Evolutionary conservation across 306 rosid genomes (phyloP).

Genomic region (Cicer cuneatum): DNA sequence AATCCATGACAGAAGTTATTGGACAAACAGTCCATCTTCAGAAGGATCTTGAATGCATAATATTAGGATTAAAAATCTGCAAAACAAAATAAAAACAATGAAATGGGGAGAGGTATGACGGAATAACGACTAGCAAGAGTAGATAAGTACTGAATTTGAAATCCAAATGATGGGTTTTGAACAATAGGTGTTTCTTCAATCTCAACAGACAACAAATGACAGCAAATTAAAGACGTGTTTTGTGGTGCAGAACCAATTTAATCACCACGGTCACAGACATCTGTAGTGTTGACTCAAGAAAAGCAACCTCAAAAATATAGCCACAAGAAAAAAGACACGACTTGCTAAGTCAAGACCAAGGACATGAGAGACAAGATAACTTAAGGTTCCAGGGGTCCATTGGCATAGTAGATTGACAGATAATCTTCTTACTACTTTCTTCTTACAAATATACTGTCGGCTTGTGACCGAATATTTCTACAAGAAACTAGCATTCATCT

Average conservation of each 20-base stretch:
- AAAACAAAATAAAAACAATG: conserved; percentile 36
- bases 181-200: conserved; percentile 15
- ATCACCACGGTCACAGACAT: conserved; percentile 5
- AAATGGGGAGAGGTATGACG: neutral
- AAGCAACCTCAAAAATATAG: conserved; percentile 13
- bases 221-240: neutral
- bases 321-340: conserved; percentile 21
- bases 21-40: conserved; percentile 46
- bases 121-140: conserved; percentile 25
- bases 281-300: neutral
- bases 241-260: conserved; percentile 27
- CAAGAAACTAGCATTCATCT: conserved; percentile 6
- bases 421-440: neutral
- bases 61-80: conserved; percentile 48
- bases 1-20: conserved; percentile 45
- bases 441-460: conserved; percentile 15
- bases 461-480: neutral
- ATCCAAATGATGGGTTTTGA: conserved; percentile 6
- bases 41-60: conserved; percentile 37
- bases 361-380: conserved; percentile 22
- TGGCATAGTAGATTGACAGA: neutral
- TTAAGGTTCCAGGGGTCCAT: conserved; percentile 21
- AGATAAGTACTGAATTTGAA: conserved; percentile 25
- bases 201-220: conserved; percentile 32
- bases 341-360: conserved; percentile 6